phyloP scores from a whole-genome alignment of 495 filamentous ascomycete species.

The Hypomontagnella monticulosa region DNA sequence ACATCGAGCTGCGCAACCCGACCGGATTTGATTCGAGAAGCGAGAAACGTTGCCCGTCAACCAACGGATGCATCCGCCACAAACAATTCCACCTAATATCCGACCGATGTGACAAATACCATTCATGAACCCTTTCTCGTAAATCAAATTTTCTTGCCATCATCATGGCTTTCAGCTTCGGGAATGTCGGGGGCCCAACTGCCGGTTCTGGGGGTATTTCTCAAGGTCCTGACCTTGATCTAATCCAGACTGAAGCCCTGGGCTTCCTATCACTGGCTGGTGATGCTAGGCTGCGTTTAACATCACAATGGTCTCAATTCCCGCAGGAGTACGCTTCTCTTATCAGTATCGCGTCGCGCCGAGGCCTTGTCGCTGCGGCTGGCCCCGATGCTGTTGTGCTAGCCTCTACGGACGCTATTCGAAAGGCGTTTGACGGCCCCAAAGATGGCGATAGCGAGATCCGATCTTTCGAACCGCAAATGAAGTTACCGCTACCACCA shows the following conservation, averaged over 20 bases:
- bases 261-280: conserved; percentile 83
- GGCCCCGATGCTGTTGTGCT: conserved; percentile 81
- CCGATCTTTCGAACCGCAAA: conserved; percentile 76
- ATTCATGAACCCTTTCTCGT: conserved; percentile 26
- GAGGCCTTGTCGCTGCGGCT: conserved; percentile 87
- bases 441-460: conserved; percentile 68
- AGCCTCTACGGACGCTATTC: conserved; percentile 78
- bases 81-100: conserved; percentile 17
- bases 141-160: conserved; percentile 22
- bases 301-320: conserved; percentile 79
- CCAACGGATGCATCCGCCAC: conserved; percentile 1
- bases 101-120: conserved; percentile 11
- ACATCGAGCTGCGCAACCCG: conserved; percentile 5
- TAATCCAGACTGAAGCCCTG: conserved; percentile 75
- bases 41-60: neutral
- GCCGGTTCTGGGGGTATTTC: conserved; percentile 47
- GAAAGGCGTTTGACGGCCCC: conserved; percentile 73
- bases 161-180: conserved; percentile 75
- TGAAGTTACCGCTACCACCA: conserved; percentile 76
- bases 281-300: conserved; percentile 83
- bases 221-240: conserved; percentile 64
- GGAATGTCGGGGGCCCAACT: conserved; percentile 44
- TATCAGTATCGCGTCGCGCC: conserved; percentile 80
- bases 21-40: neutral
- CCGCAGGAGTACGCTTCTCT: conserved; percentile 88